Evolutionary conservation across 2,329 filamentous ascomycete species (phyloP).

Genomic region (Phyllosticta citrichinensis): DNA sequence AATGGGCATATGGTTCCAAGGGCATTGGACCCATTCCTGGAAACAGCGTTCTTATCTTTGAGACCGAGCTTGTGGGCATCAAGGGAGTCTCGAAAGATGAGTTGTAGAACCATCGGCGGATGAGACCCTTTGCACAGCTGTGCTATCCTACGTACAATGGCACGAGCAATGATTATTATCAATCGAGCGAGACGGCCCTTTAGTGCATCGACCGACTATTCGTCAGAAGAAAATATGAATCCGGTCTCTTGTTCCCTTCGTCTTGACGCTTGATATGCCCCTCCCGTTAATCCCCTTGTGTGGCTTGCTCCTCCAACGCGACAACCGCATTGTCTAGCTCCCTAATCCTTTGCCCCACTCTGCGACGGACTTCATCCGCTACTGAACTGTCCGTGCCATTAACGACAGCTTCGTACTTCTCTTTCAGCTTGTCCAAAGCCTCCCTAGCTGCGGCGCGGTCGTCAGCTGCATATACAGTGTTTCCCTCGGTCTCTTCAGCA

Average conservation of each 20-base stretch:
- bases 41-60: constrained; percentile 79
- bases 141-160: too few relatives aligned
- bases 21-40: constrained; percentile 68
- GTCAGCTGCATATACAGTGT: constrained; percentile 45
- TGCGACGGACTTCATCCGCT: constrained; percentile 40
- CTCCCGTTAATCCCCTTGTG: constrained; percentile 4
- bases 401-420: constrained; percentile 35
- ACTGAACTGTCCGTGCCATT: constrained; percentile 32
- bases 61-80: constrained; percentile 67
- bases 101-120: neutral
- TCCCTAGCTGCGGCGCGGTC: constrained; percentile 44
- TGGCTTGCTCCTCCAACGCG: constrained; percentile 41
- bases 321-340: constrained; percentile 44
- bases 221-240: too few relatives aligned
- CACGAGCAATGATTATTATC: too few relatives aligned
- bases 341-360: constrained; percentile 41
- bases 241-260: too few relatives aligned
- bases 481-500: constrained; percentile 42
- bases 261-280: too few relatives aligned
- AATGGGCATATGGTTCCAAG: constrained; percentile 69
- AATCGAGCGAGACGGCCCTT: too few relatives aligned
- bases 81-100: constrained; percentile 1
- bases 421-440: constrained; percentile 40
- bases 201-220: too few relatives aligned
- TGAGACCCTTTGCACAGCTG: neutral